Evolutionary conservation across 2,329 filamentous ascomycete species (phyloP), one percentile per base, ranked within the genome.

Genomic region (Fusarium guadeloupense): DNA sequence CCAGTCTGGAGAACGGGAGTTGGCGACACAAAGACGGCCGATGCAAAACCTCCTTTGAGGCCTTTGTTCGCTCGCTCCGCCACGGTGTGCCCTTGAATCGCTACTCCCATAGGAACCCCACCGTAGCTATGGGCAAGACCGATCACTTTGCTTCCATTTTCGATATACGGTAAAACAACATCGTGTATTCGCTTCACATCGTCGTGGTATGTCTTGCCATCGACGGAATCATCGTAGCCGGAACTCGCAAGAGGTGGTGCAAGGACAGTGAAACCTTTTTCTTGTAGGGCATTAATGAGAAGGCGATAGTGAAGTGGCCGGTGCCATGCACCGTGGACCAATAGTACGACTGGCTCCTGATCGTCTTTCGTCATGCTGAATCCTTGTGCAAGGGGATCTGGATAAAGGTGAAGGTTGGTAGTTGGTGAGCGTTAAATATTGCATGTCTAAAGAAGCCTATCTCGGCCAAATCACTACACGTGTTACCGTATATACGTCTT

Each of bases 321-420:
- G 13, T 67, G 57, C 64, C 61, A 66, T 4, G 61, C 61, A n/a
- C 64, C 64, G 12, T 62, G 61, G 2, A 57, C 35, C 1, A 67
- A 12, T 3, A 66, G 40, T 4, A 67, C 9, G 1, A 60, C 33
- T 8, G 54, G 58, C 6, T 60, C 35, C 10, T 64, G 42, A 6
- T 26, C 10, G 9, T 45, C 16, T 5, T 28, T 5, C 0, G 28
- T 7, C 59, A 62, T 62, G 4, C 7, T n/a, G 2, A 1, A 5
- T 3, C 5, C 5, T 25, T 13, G 0, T 9, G 23, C 4, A 9
- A 25, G 23, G 23, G 23, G 23, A 25, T 25, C 23, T 25, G 23
- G 23, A 25, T 25, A 25, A 25, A 9, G 10, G 9, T 28, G 6
- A 28, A 5, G 10, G 9, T 28, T 8, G 7, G 2, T 12, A 10